phyloP scores from a whole-genome alignment of 1,284 basidiomycete genomes.

The Pholiota adiposa region DNA sequence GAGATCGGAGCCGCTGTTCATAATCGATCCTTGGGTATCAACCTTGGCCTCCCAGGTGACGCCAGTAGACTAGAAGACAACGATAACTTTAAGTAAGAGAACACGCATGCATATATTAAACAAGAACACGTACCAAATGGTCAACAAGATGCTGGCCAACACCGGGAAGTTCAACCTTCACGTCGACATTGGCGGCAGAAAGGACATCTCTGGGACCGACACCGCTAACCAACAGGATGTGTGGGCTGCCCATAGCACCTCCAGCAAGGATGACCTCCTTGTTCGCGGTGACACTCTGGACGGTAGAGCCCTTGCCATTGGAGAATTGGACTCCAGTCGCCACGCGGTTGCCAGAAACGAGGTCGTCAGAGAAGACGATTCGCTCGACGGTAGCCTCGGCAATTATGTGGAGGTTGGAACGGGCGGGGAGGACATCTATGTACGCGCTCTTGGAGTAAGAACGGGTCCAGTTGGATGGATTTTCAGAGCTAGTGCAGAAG shows the following conservation, averaged over 20 bases:
- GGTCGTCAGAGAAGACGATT: conserved; percentile 33
- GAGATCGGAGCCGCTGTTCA: conserved; percentile 37
- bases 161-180: conserved; percentile 61
- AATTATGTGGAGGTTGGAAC: conserved; percentile 40
- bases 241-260: conserved; percentile 68
- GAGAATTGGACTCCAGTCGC: conserved; percentile 31
- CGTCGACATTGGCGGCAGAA: conserved; percentile 51
- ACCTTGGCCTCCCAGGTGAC: conserved; percentile 51
- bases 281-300: conserved; percentile 44
- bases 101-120: too few species aligned
- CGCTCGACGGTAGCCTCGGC: conserved; percentile 38
- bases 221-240: conserved; percentile 74
- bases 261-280: conserved; percentile 66
- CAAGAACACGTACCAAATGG: conserved; percentile 53
- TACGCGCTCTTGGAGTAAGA: conserved; percentile 56
- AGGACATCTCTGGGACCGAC: conserved; percentile 70
- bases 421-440: conserved; percentile 52
- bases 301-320: conserved; percentile 18
- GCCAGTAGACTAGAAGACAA: conserved; percentile 44
- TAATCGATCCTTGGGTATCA: conserved; percentile 50
- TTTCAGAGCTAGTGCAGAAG: conserved; percentile 36
- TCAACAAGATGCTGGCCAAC: conserved; percentile 83
- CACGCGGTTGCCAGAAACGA: conserved; percentile 21
- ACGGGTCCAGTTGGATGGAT: conserved; percentile 44
- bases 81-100: conserved; percentile 2